Base-by-base conservation (phyloP, 441 rosid species). In the Capsella rubella region DNA sequence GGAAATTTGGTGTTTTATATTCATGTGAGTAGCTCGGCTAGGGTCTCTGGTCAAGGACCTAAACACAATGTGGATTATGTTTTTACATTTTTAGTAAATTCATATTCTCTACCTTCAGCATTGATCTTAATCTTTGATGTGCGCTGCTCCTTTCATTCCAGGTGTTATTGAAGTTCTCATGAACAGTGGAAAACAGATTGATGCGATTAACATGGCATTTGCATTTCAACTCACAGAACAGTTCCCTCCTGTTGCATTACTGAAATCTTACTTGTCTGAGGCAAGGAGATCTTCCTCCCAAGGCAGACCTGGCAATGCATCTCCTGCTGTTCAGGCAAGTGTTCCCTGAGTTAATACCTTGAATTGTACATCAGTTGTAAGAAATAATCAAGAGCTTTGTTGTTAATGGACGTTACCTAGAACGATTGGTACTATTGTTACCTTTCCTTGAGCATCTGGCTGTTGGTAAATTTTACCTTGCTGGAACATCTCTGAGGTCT, bases 191-290 rank as follows among this genome's bases (percentile, higher is more conserved):
- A 93, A 97, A 78, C 99, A 93, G 75, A 90, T 95, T 67, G 99
- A 95, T 87, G 98, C 99, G 3, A 92, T 95, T 66, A 95, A 93
- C 86, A 60, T 93, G 87, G 98, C 99, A 67, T 95, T 90, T 82
- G 96, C 98, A 34, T 95, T 95, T 87, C 93, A 87, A 81, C 88
- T 95, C 63, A 91, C 91, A 1, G 85, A 80, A 72, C 90, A 83
- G 82, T 91, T 90, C 83, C 77, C 86, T 28, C 97, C 97, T 37
- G 95, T 91, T 37, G 82, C 88, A 54, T 78, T 93, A 50, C 84
- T 95, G 66, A 91, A 91, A 67, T 83, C 94, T 51, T 95, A 92
- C 87, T 82, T 95, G 79, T 86, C 89, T 72, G 99, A 90, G 63
- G 90, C 94, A 37, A 89, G 82, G 64, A 91, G 89, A 79, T 81